Evolutionary conservation across 139 green algal species (phyloP), one percentile per base, ranked within the genome.

Genomic region (Klebsormidium nitens): DNA sequence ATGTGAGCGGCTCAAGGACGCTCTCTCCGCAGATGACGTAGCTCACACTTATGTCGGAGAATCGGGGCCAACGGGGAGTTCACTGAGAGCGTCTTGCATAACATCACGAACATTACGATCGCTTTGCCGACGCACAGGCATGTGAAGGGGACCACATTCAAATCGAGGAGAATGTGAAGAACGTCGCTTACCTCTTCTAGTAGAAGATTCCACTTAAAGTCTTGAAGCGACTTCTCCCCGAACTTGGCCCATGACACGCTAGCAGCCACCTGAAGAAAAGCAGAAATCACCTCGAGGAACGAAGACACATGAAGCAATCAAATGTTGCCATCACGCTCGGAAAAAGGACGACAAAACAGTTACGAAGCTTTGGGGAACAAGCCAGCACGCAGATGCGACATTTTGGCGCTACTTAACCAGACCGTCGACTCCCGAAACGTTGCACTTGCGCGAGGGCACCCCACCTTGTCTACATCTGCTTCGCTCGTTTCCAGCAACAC

Each of bases 121-220:
- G n/a, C n/a, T n/a, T n/a, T n/a, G n/a, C n/a, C n/a, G 6, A 28
- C 49, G 14, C 28, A 37, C 26, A n/a, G 5, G 28, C 40, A 5
- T 31, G 28, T 4, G 32, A 8, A 4, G 14, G 49, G 49, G 14
- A 6, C 23, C 4, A n/a, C 31, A 28, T 23, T 4, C 23, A 59
- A 28, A n/a, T 19, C 4, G 49, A 6, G 8, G 23, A 59, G 4
- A 59, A 52, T 52, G 44, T 52, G 44, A 62, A 39, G 29, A 61
- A 39, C 64, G 23, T 23, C n/a, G n/a, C n/a, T n/a, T n/a, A 77
- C 72, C 72, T 79, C 72, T n/a, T 79, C 72, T 65, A 71, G 52
- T n/a, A 81, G 63, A 19, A 81, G 19, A 56, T 81, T 81, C 73
- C 73, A 81, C 44, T 70, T 77, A 36, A 77, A 81, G 66, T 76